Base-by-base conservation (phyloP, 257 asterid species). In the Rubia yunnanensis region DNA sequence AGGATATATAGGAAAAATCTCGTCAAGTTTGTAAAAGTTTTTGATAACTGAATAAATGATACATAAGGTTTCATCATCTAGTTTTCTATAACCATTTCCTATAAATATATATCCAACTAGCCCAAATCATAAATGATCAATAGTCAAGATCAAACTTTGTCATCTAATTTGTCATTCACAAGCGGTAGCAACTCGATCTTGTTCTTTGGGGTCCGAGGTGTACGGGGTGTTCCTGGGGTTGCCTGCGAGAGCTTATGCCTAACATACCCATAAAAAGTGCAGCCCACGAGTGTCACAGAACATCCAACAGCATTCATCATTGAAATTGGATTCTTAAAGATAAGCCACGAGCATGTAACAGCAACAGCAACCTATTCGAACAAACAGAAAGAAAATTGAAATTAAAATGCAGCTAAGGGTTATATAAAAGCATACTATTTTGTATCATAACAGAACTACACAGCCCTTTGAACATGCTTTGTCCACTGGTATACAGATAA, bases 261-360 rank as follows among this genome's bases (percentile, higher is more conserved):
- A 59, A 89, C 95, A 62, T 84, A 92, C 38, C 97, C 98, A 28
- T 92, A 92, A 83, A 92, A 92, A 5, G 97, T 87, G 67, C 98
- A 92, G 5, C 98, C 98, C 0, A 89, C 15, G 11, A 92, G 89
- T 1, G 97, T 89, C 68, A 92, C 80, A 0, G 76, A 77, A 67
- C 98, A 92, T 48, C 98, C 97, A 15, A 92, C 62, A 0, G 95
- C 97, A 46, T 92, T 92, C 95, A 87, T 76, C 66, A 73, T 53
- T 9, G 98, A 85, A 65, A 92, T 89, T 22, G 98, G 98, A 71
- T 92, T 92, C 28, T 81, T 79, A 74, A 92, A 92, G 27, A 92
- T 87, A 63, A 92, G 77, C 98, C 98, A 92, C 32, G 98, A 92
- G 76, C 85, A 87, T 15, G 96, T 84, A 55, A 92, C 87, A 15